Conservation (phyloP, 1,139 yeast species). For the Suhomyces coccinellae region DNA sequence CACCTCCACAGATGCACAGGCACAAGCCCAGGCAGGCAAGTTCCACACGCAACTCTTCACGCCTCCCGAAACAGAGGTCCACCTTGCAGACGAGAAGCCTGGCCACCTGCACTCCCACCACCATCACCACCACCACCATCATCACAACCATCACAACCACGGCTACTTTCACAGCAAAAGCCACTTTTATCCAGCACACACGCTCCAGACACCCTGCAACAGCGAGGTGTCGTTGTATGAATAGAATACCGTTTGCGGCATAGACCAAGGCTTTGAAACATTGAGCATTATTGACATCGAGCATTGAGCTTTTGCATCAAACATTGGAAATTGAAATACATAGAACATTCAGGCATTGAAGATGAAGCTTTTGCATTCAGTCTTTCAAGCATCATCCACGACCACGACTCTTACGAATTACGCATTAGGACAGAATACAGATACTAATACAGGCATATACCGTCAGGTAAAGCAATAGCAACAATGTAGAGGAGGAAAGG, state of each 20-base stretch:
- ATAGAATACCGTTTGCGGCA: not conserved
- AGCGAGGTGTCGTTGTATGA: conserved; percentile 3
- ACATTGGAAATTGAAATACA: too few species aligned
- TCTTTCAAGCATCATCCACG: too few species aligned
- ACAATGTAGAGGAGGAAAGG: not conserved
- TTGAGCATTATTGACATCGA: too few species aligned
- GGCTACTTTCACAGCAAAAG: conserved; percentile 4
- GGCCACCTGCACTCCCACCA: not conserved
- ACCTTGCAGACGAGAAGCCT: conserved; percentile 1
- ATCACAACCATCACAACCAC: conserved; percentile 1
- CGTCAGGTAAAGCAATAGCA: not conserved
- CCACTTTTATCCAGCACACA: conserved; percentile 1
- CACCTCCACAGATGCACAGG: not conserved
- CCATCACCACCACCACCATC: conserved; percentile 1
- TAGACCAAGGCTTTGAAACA: not conserved
- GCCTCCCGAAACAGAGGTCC: conserved; percentile 11
- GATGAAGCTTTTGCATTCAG: too few species aligned
- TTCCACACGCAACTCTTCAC: conserved; percentile 10
- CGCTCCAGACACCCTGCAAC: conserved; percentile 9
- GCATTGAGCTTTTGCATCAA: too few species aligned
- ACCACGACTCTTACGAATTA: conserved; percentile 1
- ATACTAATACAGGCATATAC: not conserved
- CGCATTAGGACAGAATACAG: not conserved
- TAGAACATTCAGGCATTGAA: too few species aligned
- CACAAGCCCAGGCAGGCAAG: not conserved